Percentiles rank a stretch among this genome's conserved stretches.
Conservation (phyloP, 2,329 filamentous ascomycete species). For the Endothia cerciana region DNA sequence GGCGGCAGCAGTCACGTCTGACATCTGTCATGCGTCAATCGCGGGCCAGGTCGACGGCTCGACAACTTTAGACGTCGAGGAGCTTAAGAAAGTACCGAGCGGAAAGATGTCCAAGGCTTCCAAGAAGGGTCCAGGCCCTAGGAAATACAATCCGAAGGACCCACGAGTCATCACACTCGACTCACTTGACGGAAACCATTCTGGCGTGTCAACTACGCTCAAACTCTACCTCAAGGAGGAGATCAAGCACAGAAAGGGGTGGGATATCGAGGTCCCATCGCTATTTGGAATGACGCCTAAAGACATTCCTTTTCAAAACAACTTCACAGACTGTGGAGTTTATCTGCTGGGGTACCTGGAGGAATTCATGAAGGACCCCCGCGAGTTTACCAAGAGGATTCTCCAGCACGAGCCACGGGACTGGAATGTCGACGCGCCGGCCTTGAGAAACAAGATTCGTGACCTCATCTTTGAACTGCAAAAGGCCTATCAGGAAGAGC, state of each 20-base stretch:
- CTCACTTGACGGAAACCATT: conserved; percentile 72
- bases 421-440: conserved; percentile 59
- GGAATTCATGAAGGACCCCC: conserved; percentile 77
- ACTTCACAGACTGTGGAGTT: conserved; percentile 87
- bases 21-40: conserved; percentile 17
- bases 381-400: conserved; percentile 68
- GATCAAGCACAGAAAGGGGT: conserved; percentile 62
- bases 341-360: conserved; percentile 85
- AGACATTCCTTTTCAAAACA: conserved; percentile 77
- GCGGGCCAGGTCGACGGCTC: conserved; percentile 16
- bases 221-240: conserved; percentile 80
- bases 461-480: conserved; percentile 67
- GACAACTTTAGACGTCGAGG: not conserved
- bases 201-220: conserved; percentile 66
- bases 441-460: conserved; percentile 69
- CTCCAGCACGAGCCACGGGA: conserved; percentile 58
- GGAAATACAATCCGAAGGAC: conserved; percentile 53
- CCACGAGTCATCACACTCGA: conserved; percentile 85
- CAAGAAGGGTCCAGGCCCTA: conserved; percentile 37
- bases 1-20: conserved; percentile 22
- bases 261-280: conserved; percentile 43
- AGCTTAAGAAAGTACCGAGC: not conserved
- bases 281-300: conserved; percentile 67
- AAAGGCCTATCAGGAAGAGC: conserved; percentile 54
- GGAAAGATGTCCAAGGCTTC: conserved; percentile 31